Percentiles rank a stretch among this genome's conserved stretches.
These are phyloP conservation scores for Thelephora aurantiotincta DNA, from an alignment of 768 basidiomycete species.

Conservation along the genomic window DNA sequence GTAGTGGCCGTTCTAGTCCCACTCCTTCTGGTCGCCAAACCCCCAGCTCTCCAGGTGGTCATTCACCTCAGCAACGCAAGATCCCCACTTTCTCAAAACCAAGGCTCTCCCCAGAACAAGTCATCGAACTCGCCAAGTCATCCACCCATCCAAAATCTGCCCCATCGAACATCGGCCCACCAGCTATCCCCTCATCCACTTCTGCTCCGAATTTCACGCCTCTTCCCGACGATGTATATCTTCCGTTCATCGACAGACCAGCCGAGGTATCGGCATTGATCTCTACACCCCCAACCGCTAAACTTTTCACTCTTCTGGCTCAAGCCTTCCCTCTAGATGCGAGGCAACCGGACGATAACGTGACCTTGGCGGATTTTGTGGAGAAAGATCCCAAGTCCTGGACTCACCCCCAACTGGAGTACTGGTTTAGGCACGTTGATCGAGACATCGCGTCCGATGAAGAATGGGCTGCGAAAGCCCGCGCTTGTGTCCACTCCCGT, in stretches of 20 bases:
- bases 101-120: slow-evolving; percentile 55
- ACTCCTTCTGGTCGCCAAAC: slow-evolving; percentile 22
- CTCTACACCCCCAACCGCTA: slow-evolving; percentile 46
- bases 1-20: slow-evolving; percentile 17
- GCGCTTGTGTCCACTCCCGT: slow-evolving; percentile 62
- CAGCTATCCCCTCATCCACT: slow-evolving; percentile 7
- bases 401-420: slow-evolving; percentile 55
- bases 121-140: slow-evolving; percentile 57
- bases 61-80: slow-evolving; percentile 34
- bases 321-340: slow-evolving; percentile 43
- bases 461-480: slow-evolving; percentile 57
- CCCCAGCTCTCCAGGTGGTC: slow-evolving; percentile 24
- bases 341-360: slow-evolving; percentile 12
- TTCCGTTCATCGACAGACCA: slow-evolving; percentile 80
- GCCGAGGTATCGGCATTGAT: slow-evolving; percentile 62
- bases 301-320: slow-evolving; percentile 56
- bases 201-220: slow-evolving; percentile 39
- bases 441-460: slow-evolving; percentile 53
- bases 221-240: slow-evolving; percentile 60
- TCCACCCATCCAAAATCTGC: slow-evolving; percentile 31
- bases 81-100: slow-evolving; percentile 25
- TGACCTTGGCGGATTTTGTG: slow-evolving; percentile 18
- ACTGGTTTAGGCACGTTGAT: slow-evolving; percentile 52
- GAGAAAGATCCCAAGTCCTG: slow-evolving; percentile 48
- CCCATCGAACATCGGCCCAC: slow-evolving; percentile 10